Evolutionary conservation across 371 early-diverging fungal genomes (phyloP), one percentile per base, ranked within the genome.

Genomic region (Smittium mucronatum): DNA sequence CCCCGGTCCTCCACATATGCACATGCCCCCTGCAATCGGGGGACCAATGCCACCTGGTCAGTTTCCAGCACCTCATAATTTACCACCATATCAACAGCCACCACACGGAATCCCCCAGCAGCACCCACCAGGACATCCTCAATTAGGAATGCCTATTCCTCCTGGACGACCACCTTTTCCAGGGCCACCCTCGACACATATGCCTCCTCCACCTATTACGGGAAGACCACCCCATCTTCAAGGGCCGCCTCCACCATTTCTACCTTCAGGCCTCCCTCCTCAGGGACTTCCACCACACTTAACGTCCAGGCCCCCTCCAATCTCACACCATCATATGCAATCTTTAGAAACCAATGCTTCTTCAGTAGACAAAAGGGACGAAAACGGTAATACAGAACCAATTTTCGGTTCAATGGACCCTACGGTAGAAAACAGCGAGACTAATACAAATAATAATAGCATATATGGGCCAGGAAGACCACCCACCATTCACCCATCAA

Each of bases 261-360:
- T 47, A 47, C 47, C 47, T 11, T n/a, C n/a, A n/a, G n/a, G n/a
- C n/a, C n/a, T n/a, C n/a, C 47, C 47, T 47, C 47, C 47, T 11
- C 47, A 47, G 47, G 5, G 11, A 11, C 11, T 21, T 11, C 65
- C 65, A 65, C 65, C 65, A 33, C 65, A 65, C 34, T 11, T 65
- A 34, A 2, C 17, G 34, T 5, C 15, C 34, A 2, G 5, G 17
- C 65, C 65, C 5, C 65, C 65, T 2, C 65, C 65, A 33, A n/a
- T 25, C n/a, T n/a, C 34, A n/a, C 63, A 5, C 21, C 47, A 5
- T 47, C 47, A 5, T 47, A 47, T 47, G 5, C 47, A 5, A 47
- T 21, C 47, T n/a, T n/a, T n/a, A n/a, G n/a, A n/a, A n/a, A n/a
- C n/a, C n/a, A n/a, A n/a, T n/a, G n/a, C n/a, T n/a, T n/a, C n/a